These are phyloP conservation scores for Daldinia vernicosa DNA, from an alignment of 495 filamentous ascomycete genomes.

Conservation along the genomic window DNA sequence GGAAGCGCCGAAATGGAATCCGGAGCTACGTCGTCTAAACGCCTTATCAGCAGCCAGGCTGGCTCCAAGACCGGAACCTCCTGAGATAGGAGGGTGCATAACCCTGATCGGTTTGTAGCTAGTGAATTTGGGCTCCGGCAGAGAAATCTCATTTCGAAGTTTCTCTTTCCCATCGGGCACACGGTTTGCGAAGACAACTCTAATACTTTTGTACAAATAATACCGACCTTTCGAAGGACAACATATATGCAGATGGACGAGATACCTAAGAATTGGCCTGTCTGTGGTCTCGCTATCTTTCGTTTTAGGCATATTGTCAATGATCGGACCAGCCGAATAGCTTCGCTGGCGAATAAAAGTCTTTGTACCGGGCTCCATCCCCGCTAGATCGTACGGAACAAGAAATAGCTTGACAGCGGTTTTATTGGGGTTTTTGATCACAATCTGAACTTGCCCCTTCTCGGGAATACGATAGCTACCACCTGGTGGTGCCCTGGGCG, in stretches of 20 bases:
- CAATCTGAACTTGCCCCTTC: conserved; percentile 93
- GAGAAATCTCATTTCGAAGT: conserved; percentile 87
- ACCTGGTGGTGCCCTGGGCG: conserved; percentile 76
- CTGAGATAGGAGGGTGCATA: conserved; percentile 51
- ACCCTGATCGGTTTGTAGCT: conserved; percentile 77
- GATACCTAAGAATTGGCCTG: conserved; percentile 85
- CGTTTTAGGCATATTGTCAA: conserved; percentile 67
- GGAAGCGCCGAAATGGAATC: conserved; percentile 54
- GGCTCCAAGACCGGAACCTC: conserved; percentile 47
- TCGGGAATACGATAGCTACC: conserved; percentile 95
- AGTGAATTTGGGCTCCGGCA: conserved; percentile 86
- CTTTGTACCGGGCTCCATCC: conserved; percentile 94
- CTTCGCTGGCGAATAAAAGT: conserved; percentile 96
- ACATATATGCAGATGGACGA: conserved; percentile 94
- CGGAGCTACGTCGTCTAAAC: conserved; percentile 65
- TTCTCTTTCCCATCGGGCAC: conserved; percentile 97
- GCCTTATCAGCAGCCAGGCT: conserved; percentile 63
- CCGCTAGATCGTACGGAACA: conserved; percentile 92
- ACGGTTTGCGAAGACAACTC: conserved; percentile 97
- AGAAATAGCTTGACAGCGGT: conserved; percentile 95
- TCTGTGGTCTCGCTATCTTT: conserved; percentile 57
- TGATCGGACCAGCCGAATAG: conserved; percentile 87
- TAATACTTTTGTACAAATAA: conserved; percentile 89
- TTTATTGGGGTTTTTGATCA: conserved; percentile 97
- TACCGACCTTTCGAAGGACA: conserved; percentile 83